These are phyloP conservation scores for Polychaeton citri DNA, from an alignment of 2,329 filamentous ascomycete genomes.

Conservation along the genomic window DNA sequence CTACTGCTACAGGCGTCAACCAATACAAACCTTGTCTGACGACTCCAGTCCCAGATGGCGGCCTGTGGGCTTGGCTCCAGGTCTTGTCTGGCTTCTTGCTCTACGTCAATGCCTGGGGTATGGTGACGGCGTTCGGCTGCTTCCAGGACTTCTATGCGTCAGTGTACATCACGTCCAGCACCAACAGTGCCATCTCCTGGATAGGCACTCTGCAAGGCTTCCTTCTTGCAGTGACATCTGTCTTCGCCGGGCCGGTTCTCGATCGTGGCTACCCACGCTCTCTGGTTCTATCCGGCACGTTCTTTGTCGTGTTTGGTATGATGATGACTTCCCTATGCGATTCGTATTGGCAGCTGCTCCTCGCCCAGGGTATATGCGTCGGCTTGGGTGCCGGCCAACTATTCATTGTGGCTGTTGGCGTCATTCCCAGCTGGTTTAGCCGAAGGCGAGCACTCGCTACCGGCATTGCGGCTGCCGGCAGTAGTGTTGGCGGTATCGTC, in stretches of 20 bases:
- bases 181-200: slow-evolving; percentile 31
- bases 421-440: slow-evolving; percentile 54
- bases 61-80: slow-evolving; percentile 28
- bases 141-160: neutral
- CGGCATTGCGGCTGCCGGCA: slow-evolving; percentile 46
- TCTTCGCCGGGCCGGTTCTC: slow-evolving; percentile 39
- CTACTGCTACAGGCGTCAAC: too few relatives aligned
- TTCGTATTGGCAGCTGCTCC: slow-evolving; percentile 40
- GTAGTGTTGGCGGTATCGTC: slow-evolving; percentile 42
- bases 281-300: slow-evolving; percentile 29
- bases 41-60: slow-evolving; percentile 24
- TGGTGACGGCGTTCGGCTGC: neutral
- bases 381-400: slow-evolving; percentile 47
- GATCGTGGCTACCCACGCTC: slow-evolving; percentile 36
- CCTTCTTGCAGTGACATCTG: slow-evolving; percentile 38
- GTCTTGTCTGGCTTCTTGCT: slow-evolving; percentile 28
- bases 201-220: slow-evolving; percentile 40
- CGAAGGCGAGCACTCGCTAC: slow-evolving; percentile 43
- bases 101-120: slow-evolving; percentile 27
- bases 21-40: too few relatives aligned
- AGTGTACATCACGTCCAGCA: neutral
- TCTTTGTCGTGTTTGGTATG: slow-evolving; percentile 36
- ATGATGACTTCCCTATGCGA: slow-evolving; percentile 40
- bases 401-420: slow-evolving; percentile 51
- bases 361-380: slow-evolving; percentile 38